A percentile compares a stretch with the other conserved stretches of the same genome.
Conservation (phyloP, 2,329 filamentous ascomycete genomes). For the Zarea fungicola region DNA sequence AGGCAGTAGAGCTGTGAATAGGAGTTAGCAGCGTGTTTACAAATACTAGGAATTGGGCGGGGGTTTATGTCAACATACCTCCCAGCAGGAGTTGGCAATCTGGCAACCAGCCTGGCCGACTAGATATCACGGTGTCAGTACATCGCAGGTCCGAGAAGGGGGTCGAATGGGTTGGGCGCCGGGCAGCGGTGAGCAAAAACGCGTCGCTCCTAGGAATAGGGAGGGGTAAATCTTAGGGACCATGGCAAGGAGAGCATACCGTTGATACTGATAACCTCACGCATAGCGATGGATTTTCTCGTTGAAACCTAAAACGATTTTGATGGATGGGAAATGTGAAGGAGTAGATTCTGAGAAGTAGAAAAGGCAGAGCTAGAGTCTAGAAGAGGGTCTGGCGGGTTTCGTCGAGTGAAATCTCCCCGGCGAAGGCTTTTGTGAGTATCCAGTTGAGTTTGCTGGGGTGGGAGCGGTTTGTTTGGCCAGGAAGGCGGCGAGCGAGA, state of each 20-base stretch:
- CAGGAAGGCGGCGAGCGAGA: background rate
- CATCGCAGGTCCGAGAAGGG: conserved; percentile 13
- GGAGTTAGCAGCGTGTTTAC: conserved; percentile 22
- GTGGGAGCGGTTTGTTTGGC: background rate
- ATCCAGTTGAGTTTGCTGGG: conserved; percentile 8
- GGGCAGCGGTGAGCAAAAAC: conserved; percentile 39
- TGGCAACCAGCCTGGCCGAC: conserved; percentile 99
- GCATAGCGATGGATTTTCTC: conserved; percentile 61
- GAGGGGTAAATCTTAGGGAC: conserved; percentile 19
- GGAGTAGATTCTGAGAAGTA: conserved; percentile 14
- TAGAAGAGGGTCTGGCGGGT: conserved; percentile 12
- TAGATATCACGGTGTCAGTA: conserved; percentile 55
- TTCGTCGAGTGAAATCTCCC: conserved; percentile 1
- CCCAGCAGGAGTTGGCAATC: conserved; percentile 99
- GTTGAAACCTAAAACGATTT: conserved; percentile 17
- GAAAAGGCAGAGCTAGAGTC: conserved; percentile 8
- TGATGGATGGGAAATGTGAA: conserved; percentile 18
- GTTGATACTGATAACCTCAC: conserved; percentile 99
- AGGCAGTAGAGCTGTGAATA: conserved; percentile 89
- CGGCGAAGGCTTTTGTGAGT: conserved; percentile 11
- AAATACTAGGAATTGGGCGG: background rate
- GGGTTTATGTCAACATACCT: conserved; percentile 62
- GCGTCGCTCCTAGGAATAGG: conserved; percentile 26
- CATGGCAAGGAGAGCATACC: conserved; percentile 56
- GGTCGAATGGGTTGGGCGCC: conserved; percentile 6